These are phyloP conservation scores for Corymbia calophylla DNA, from an alignment of 441 rosid species.

Conservation along the genomic window DNA sequence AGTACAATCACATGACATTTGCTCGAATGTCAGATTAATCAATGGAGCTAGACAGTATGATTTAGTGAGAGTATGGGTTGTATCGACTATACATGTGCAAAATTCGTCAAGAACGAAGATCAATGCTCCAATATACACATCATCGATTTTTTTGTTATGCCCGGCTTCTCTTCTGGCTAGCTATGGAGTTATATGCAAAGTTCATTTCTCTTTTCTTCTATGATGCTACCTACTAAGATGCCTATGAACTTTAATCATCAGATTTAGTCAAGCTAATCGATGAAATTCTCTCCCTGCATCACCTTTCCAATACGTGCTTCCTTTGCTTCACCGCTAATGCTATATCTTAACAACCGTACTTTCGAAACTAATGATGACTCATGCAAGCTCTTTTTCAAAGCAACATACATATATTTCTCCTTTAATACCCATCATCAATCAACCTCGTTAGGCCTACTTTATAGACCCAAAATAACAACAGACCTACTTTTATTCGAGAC, in stretches of 20 bases:
- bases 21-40: not conserved
- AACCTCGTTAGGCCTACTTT: not conserved
- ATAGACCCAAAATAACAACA: not conserved
- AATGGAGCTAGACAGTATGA: not conserved
- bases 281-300: not conserved
- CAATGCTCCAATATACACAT: no score
- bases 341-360: not conserved
- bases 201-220: not conserved
- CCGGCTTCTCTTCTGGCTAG: no score
- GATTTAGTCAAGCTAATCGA: not conserved
- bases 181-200: not conserved
- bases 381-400: not conserved
- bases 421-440: no score
- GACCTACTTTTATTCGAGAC: not conserved
- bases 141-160: no score
- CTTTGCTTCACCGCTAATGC: not conserved
- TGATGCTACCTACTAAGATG: not conserved
- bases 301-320: not conserved
- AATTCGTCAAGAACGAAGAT: no score
- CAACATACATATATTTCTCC: no score
- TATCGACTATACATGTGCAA: no score
- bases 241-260: not conserved
- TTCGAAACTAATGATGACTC: not conserved
- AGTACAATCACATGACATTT: not conserved
- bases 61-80: not conserved